Conservation (phyloP, 139 green algal genomes). For the Chlamydomonas sphaeroides region DNA sequence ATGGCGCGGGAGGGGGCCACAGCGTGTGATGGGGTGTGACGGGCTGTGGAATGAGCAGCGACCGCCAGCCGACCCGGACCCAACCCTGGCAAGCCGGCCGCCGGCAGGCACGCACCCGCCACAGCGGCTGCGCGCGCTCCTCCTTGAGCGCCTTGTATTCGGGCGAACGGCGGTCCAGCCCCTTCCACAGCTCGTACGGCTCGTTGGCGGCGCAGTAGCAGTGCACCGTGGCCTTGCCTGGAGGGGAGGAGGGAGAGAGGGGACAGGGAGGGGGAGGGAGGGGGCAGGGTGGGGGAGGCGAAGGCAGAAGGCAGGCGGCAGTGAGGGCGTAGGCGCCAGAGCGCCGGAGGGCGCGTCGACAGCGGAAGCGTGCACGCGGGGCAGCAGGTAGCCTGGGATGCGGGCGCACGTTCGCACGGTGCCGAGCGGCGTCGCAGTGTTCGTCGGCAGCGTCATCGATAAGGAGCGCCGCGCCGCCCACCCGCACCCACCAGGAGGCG, state of each 20-base stretch:
- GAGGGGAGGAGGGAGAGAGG: not conserved
- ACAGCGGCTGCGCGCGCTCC: conserved; percentile 71
- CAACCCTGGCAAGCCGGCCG: not conserved
- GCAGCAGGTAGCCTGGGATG: too few relatives aligned
- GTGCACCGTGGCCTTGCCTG: conserved; percentile 66
- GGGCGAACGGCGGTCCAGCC: conserved; percentile 57
- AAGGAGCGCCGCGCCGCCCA: not conserved
- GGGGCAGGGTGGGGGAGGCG: too few relatives aligned
- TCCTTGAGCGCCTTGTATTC: conserved; percentile 85
- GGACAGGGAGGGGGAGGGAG: not conserved
- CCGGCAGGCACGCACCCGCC: conserved; percentile 45
- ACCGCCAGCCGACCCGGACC: too few relatives aligned
- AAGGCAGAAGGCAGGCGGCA: too few relatives aligned
- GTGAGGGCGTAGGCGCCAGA: not conserved
- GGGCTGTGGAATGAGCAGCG: too few relatives aligned
- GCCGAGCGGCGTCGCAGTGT: too few relatives aligned
- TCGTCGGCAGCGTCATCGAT: too few relatives aligned
- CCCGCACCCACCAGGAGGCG: conserved; percentile 60
- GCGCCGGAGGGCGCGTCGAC: too few relatives aligned
- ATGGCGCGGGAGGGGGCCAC: not conserved
- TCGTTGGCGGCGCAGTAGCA: conserved; percentile 85
- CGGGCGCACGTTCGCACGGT: too few relatives aligned
- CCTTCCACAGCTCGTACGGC: conserved; percentile 81
- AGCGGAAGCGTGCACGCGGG: too few relatives aligned
- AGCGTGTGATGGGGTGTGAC: too few relatives aligned